Evolutionary conservation across 306 rosid species (phyloP), one percentile per base, ranked within the genome.

Genomic region (Oemleria cerasiformis): DNA sequence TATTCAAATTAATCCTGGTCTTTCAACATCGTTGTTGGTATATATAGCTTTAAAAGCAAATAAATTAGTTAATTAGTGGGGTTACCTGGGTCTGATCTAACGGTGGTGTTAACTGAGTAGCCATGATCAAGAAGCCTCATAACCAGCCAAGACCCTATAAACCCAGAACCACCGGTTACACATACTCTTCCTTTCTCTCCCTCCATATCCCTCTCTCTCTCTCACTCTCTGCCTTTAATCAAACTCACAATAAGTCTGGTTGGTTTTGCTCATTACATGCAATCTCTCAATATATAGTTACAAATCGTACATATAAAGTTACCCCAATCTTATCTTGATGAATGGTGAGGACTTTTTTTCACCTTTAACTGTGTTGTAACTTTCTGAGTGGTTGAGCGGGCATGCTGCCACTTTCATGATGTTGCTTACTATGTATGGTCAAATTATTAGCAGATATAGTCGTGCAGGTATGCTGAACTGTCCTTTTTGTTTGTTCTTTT

Each of bases 141-240:
- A 65, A 87, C 67, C 42, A 84, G 36, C 87, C 88, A 87, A 58
- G 88, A 87, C 30, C 75, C 88, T 55, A 84, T 19, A 42, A 64
- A 87, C 23, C 91, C 86, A 3, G 87, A 82, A 4, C 86, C 91
- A 34, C 86, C 87, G 1, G 87, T 82, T 7, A 82, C 88, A 78
- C 91, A 84, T 0, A 86, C 80, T 55, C 68, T 69, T 0, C 88
- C 88, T 58, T 68, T 75, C 6, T 51, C 61, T 25, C 76, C 73
- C 7, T 76, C 84, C 86, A 1, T 12, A 84, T 84, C 50, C 49
- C 71, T 56, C 4, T 56, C 5, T 15, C n/a, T 48, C 53, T 12
- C 50, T 47, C 51, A 4, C 53, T 14, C 53, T 48, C 50, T 14
- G 17, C 5, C 3, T 12, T 13, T 6, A 47, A 47, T 47, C 51